Evolutionary conservation across 148 eudicot species (phyloP), one percentile per base, ranked within the genome.

Genomic region (Spergularia marina): DNA sequence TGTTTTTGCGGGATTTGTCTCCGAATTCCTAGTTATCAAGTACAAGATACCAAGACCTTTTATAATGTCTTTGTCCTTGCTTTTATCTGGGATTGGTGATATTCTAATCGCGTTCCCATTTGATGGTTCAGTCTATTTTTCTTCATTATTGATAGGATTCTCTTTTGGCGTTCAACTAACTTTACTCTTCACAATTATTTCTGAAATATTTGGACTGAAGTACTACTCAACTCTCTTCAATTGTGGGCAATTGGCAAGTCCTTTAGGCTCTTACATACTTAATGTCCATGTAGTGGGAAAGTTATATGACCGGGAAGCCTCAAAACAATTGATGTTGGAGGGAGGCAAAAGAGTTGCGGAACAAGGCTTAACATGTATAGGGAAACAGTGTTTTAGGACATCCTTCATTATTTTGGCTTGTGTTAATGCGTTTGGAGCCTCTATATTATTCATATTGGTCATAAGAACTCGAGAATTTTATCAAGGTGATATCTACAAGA

Each of bases 151-250:
- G 0, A 77, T 86, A 23, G 88, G 88, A 5, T 81, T 85, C 12
- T 76, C 78, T 20, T 85, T 85, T 36, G 88, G 86, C 17, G 88
- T 86, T 1, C 86, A 76, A 47, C 74, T 77, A 77, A 77, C 88
- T 0, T 57, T 86, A 53, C 53, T 86, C 7, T 83, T 76, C 52
- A 77, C 84, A 0, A 81, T 81, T 0, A 83, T 86, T 23, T 86
- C 88, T 0, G 88, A 86, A 39, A 15, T 86, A 2, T 86, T 86
- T 39, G 88, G 88, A 10, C 62, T 86, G 16, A 86, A 81, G 18
- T 86, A 83, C 55, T 83, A 86, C 72, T 83, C 88, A 6, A 86
- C 88, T 0, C 53, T 86, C 40, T 86, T 41, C 76, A 81, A 83
- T 21, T 68, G 74, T 12, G 86, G 88, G 7, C 65, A 61, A 3